Conservation (phyloP, 805 yeast species). For the Saccharomycopsis sp. region DNA sequence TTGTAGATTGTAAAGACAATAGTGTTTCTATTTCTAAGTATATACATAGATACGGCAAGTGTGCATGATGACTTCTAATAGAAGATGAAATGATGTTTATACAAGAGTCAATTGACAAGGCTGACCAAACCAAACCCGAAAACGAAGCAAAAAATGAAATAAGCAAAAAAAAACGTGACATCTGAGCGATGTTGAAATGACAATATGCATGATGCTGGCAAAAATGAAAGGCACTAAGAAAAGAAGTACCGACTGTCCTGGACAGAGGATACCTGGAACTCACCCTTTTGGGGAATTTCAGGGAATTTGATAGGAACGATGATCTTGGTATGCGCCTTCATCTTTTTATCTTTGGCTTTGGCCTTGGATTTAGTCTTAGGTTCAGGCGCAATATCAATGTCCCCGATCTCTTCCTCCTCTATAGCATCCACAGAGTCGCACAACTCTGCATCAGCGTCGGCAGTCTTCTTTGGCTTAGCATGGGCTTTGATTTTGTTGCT, state of each 20-base stretch:
- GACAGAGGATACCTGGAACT: conserved; percentile 70
- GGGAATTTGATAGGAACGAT: conserved; percentile 69
- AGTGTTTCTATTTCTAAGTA: too few relatives aligned
- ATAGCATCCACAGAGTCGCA: conserved; percentile 18
- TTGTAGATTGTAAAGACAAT: too few relatives aligned
- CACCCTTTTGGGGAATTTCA: conserved; percentile 70
- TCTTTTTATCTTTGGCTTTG: conserved; percentile 16
- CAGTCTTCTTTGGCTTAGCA: conserved; percentile 3
- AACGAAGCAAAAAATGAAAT: too few relatives aligned
- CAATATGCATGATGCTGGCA: too few relatives aligned
- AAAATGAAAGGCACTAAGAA: too few relatives aligned
- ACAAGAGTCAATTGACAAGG: too few relatives aligned
- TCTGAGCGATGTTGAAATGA: too few relatives aligned
- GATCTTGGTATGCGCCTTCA: conserved; percentile 30
- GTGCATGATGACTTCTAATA: too few relatives aligned
- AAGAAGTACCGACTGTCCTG: conserved; percentile 78
- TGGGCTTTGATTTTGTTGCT: conserved; percentile 22
- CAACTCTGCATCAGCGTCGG: conserved; percentile 2
- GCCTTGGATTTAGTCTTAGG: neutral
- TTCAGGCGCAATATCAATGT: conserved; percentile 19
- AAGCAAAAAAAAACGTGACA: too few relatives aligned
- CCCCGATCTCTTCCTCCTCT: conserved; percentile 26
- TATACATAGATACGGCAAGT: too few relatives aligned
- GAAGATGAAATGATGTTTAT: too few relatives aligned
- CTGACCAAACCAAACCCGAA: too few relatives aligned